Evolutionary conservation across 257 asterid genomes (phyloP).

Genomic region (Jaltomata sinuosa): DNA sequence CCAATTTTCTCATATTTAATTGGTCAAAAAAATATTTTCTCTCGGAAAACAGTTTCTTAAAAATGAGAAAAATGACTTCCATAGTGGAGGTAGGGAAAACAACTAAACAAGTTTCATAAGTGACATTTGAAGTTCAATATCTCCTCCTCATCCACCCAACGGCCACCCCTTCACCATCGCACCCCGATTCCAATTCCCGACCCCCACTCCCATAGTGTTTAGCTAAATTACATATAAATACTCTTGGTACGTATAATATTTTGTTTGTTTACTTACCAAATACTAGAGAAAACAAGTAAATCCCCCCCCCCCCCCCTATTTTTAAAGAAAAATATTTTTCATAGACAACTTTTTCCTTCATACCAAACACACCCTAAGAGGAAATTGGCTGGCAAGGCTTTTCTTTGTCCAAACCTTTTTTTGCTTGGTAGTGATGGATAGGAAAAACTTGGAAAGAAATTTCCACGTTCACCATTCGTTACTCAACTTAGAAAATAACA

Average conservation of each 20-base stretch:
- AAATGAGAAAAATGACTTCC: too few relatives aligned
- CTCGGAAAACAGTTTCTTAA: too few relatives aligned
- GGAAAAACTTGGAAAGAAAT: background rate
- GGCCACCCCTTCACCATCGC: too few relatives aligned
- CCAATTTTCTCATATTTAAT: background rate
- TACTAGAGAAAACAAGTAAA: background rate
- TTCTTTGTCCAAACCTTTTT: background rate
- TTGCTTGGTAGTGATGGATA: background rate
- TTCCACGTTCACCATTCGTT: background rate
- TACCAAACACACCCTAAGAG: background rate
- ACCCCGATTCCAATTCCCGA: too few relatives aligned
- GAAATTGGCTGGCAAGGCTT: background rate
- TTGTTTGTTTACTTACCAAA: background rate
- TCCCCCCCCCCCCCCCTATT: too few relatives aligned
- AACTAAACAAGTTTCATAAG: too few relatives aligned
- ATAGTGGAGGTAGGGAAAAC: too few relatives aligned
- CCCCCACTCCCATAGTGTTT: background rate
- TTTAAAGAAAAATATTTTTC: background rate
- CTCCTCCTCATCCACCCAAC: too few relatives aligned
- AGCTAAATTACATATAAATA: background rate
- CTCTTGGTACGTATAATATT: background rate
- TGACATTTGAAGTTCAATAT: too few relatives aligned
- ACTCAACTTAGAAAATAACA: background rate
- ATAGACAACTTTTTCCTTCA: too few relatives aligned
- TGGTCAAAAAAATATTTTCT: too few relatives aligned